Base-by-base conservation (phyloP, 75 land plant genomes). In the Chamaecyparis obtusa region DNA sequence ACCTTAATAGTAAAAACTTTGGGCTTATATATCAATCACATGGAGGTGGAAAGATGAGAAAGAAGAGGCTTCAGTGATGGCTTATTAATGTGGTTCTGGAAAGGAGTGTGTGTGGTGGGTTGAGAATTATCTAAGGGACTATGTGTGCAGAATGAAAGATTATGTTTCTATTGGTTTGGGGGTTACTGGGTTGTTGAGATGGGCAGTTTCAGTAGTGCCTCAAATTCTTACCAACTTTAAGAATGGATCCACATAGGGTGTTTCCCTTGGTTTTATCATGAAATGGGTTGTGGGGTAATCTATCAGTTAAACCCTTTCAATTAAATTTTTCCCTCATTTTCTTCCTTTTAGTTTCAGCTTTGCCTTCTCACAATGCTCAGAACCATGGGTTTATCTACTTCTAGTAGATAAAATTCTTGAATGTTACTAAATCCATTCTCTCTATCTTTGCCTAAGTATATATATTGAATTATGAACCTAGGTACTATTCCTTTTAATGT, bases 201-300 rank as follows among this genome's bases (percentile, higher is more conserved):
- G 98, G 98, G 92, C 89, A 2, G 83, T 94, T 33, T 95, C 98
- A 13, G 98, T 95, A 83, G 87, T 96, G 0, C 98, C 98, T 49
- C 98, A 96, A 83, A 95, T 95, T 76, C 84, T 93, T 37, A 94
- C 98, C 48, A 95, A 92, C 83, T 95, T 87, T 2, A 51, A 51
- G 55, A 51, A 51, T 51, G 55, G 55, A 51, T 51, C 55, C 55
- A 51, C 55, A 13, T 14, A 51, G 55, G 55, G 55, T 51, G 55
- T 51, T 14, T 51, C 55, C 16, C 55, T 51, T 14, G 16, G 89
- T 36, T 96, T 96, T 86, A 86, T 96, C 32, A 79, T 87, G 76
- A 95, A 95, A 46, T 96, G 98, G 98, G 88, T 96, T 6, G 80
- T 95, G 0, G 98, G 98, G 98, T 95, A 91, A 87, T 69, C 35